These are phyloP conservation scores for Diaporthe destruens DNA, from an alignment of 2,329 filamentous ascomycete genomes.

Conservation along the genomic window DNA sequence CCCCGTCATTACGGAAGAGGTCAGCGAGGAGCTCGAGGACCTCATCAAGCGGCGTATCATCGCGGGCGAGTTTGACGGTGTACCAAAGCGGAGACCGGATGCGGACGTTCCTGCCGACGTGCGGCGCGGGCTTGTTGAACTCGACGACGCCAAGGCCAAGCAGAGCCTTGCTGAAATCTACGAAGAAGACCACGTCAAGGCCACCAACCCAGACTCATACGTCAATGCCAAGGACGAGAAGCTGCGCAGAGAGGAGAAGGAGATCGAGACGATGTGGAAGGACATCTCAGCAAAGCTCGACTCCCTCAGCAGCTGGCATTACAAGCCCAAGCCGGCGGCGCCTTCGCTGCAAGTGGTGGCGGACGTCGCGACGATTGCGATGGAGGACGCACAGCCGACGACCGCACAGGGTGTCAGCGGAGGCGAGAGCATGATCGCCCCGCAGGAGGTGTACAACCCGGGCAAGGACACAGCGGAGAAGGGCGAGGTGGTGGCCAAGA, in stretches of 20 bases:
- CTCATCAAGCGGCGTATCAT: constrained; percentile 95
- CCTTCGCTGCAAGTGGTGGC: constrained; percentile 88
- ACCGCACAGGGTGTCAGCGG: constrained; percentile 80
- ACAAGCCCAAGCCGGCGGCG: constrained; percentile 88
- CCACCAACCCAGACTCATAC: constrained; percentile 81
- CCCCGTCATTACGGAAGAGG: constrained; percentile 90
- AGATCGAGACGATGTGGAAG: constrained; percentile 87
- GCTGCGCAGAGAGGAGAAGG: constrained; percentile 82
- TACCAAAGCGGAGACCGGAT: constrained; percentile 84
- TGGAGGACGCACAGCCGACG: constrained; percentile 95
- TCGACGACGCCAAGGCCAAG: constrained; percentile 89
- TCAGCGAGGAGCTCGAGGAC: constrained; percentile 91
- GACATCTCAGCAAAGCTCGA: constrained; percentile 85
- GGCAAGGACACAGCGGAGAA: constrained; percentile 72
- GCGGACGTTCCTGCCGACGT: constrained; percentile 71
- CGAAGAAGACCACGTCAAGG: constrained; percentile 89
- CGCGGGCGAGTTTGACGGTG: constrained; percentile 91
- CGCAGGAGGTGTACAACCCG: constrained; percentile 94
- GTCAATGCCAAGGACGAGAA: constrained; percentile 87
- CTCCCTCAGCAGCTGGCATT: constrained; percentile 92
- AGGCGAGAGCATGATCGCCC: constrained; percentile 82
- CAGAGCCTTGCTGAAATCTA: constrained; percentile 93
- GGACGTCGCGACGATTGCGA: constrained; percentile 90
- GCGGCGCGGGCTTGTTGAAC: constrained; percentile 80
- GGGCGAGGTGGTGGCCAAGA: constrained; percentile 82